These are phyloP conservation scores for Persicaria tinctoria DNA, from an alignment of 148 eudicot species.

Conservation along the genomic window DNA sequence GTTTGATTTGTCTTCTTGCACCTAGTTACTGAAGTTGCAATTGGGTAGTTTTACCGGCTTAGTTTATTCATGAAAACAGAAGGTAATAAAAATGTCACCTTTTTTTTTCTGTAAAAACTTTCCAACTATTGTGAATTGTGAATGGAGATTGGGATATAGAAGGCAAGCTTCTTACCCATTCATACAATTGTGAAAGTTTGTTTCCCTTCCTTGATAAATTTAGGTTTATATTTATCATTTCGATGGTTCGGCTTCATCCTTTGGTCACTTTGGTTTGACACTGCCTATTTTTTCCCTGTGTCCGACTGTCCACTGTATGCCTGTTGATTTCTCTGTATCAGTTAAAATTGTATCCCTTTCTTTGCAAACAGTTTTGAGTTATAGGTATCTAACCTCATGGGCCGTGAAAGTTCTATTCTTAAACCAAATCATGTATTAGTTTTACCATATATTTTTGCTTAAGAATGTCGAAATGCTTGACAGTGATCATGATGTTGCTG, in stretches of 20 bases:
- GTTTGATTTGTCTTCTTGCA: too few relatives aligned
- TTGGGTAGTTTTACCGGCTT: too few relatives aligned
- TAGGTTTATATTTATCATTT: neutral
- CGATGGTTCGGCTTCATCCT: neutral
- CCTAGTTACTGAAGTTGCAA: too few relatives aligned
- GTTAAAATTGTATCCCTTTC: neutral
- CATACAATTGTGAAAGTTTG: neutral
- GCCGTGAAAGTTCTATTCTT: neutral
- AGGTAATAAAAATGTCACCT: too few relatives aligned
- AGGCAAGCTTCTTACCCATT: too few relatives aligned
- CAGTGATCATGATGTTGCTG: slow-evolving; percentile 15
- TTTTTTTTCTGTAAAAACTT: too few relatives aligned
- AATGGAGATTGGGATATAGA: too few relatives aligned
- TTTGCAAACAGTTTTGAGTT: neutral
- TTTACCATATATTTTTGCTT: neutral
- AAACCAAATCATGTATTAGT: neutral
- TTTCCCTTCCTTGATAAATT: neutral
- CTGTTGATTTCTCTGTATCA: neutral
- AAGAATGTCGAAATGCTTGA: neutral
- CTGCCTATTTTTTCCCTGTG: neutral
- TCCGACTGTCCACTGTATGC: neutral
- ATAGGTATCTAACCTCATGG: neutral
- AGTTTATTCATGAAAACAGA: too few relatives aligned
- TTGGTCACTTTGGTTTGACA: neutral
- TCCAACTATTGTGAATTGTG: too few relatives aligned